These are phyloP conservation scores for Ganoderma resinaceum DNA, from an alignment of 1,284 basidiomycete species.

Conservation along the genomic window DNA sequence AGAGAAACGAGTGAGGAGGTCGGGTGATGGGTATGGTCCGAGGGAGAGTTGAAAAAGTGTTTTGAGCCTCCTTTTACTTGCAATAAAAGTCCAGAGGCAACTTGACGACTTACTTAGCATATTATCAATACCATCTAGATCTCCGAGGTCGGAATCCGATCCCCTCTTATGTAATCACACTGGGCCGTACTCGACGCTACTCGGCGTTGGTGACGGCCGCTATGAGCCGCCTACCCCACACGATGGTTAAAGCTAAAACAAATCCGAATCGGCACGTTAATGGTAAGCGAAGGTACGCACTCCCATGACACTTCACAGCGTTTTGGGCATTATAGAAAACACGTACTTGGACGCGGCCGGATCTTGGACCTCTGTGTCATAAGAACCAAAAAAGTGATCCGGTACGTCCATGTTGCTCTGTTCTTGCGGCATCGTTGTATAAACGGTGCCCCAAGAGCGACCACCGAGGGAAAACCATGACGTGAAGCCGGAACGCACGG, in stretches of 20 bases:
- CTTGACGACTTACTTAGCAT: conserved; percentile 10
- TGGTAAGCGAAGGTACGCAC: background rate
- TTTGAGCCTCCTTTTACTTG: no score
- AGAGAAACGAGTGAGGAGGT: conserved; percentile 2
- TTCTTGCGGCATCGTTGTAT: background rate
- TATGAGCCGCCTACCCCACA: background rate
- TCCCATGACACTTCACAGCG: background rate
- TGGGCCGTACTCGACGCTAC: no score
- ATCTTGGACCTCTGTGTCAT: background rate
- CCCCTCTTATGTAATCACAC: background rate
- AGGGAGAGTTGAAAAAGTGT: conserved; percentile 2
- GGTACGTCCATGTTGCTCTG: background rate
- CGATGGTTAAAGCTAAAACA: background rate
- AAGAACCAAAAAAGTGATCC: background rate
- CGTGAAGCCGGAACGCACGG: background rate
- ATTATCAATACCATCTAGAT: conserved; percentile 20
- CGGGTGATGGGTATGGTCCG: conserved; percentile 18
- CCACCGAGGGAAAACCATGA: background rate
- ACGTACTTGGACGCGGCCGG: background rate
- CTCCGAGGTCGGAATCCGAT: background rate
- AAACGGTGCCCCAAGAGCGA: background rate
- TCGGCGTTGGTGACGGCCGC: no score
- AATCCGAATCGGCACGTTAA: background rate
- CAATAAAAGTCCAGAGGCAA: no score
- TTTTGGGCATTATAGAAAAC: background rate